These are phyloP conservation scores for Medicago ruthenica DNA, from an alignment of 306 rosid genomes.

Conservation along the genomic window DNA sequence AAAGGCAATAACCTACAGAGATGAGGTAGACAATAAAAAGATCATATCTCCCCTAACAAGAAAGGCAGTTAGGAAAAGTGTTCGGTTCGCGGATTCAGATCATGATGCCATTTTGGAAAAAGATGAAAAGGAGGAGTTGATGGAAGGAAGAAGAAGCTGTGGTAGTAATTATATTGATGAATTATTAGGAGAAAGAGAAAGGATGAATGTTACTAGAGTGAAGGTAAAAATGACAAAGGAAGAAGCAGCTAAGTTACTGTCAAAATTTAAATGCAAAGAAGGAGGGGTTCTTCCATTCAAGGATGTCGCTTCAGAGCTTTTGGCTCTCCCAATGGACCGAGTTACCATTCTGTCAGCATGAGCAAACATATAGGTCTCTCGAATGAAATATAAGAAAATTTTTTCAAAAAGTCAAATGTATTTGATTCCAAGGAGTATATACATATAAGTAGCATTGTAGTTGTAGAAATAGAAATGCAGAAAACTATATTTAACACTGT, in stretches of 20 bases:
- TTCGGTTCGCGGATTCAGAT: conserved; percentile 42
- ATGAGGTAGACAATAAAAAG: conserved; percentile 49
- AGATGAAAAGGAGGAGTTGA: conserved; percentile 34
- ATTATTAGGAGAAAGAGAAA: conserved; percentile 13
- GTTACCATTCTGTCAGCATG: conserved; percentile 38
- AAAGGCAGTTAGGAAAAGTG: conserved; percentile 40
- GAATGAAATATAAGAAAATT: too few species aligned
- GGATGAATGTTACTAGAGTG: conserved; percentile 51
- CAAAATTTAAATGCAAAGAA: conserved; percentile 54
- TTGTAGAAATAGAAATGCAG: too few species aligned
- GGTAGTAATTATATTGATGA: not conserved
- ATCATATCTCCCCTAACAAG: not conserved
- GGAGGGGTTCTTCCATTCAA: conserved; percentile 64
- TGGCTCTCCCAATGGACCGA: conserved; percentile 42
- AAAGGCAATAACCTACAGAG: conserved; percentile 51
- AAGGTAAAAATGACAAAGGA: conserved; percentile 75
- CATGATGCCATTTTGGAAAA: conserved; percentile 36
- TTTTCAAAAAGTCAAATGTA: too few species aligned
- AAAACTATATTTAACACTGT: too few species aligned
- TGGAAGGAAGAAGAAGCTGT: not conserved
- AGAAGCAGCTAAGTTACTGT: conserved; percentile 64
- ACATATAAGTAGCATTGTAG: too few species aligned
- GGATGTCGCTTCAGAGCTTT: conserved; percentile 57
- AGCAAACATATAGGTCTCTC: not conserved
- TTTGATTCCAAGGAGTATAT: too few species aligned